Percentiles rank a stretch among this genome's conserved stretches.
Evolutionary conservation across 2,329 filamentous ascomycete genomes (phyloP).

Genomic region (Onygena corvina): DNA sequence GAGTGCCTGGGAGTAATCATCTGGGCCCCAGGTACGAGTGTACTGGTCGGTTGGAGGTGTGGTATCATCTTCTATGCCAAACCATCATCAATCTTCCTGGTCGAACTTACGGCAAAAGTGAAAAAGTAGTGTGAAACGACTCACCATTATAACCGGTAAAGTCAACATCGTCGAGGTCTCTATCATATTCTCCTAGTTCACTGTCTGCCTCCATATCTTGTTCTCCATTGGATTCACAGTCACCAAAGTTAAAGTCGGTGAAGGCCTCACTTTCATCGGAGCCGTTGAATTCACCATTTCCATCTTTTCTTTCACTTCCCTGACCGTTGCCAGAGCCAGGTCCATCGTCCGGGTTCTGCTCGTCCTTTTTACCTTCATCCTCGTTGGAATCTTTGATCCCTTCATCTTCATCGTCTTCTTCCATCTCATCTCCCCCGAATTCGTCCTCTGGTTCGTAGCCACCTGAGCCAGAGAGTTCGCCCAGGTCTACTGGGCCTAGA

Average conservation of each 20-base stretch:
- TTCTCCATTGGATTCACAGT: constrained; percentile 12
- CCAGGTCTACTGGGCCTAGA: background rate
- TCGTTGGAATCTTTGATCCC: background rate
- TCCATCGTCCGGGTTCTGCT: too few species aligned
- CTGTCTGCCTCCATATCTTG: constrained; percentile 2
- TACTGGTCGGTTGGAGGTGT: background rate
- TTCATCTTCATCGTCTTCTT: background rate
- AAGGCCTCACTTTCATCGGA: background rate
- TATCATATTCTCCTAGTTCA: background rate
- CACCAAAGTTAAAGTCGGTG: constrained; percentile 11
- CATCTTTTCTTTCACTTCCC: background rate
- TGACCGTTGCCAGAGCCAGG: too few species aligned
- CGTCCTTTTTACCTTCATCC: background rate
- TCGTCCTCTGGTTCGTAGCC: background rate
- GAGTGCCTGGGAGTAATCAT: background rate
- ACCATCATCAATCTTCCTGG: background rate
- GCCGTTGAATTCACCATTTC: background rate
- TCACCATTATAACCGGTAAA: background rate
- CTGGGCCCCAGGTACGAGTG: background rate
- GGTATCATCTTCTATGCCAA: constrained; percentile 1
- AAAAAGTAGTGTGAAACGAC: background rate
- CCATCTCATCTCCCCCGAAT: background rate
- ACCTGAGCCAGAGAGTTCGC: background rate
- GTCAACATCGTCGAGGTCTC: background rate
- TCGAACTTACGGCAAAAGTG: too few species aligned